These are phyloP conservation scores for Phytophthora lateralis DNA, from an alignment of 352 stramenopile species.

Conservation along the genomic window DNA sequence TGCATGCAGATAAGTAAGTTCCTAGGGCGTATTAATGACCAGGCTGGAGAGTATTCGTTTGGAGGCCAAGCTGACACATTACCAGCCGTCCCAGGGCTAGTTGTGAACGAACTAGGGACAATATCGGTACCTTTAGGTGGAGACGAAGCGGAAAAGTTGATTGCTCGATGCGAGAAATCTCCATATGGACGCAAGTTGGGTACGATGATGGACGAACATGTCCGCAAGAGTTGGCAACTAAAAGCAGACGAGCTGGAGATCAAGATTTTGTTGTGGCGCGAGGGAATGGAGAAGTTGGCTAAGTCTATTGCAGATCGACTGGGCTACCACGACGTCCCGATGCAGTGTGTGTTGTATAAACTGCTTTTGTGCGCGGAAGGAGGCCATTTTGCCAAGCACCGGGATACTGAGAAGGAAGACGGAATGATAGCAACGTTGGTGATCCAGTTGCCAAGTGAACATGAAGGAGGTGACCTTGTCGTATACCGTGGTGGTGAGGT, in stretches of 20 bases:
- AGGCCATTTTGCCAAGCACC: slow-evolving; percentile 43
- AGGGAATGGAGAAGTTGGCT: not conserved
- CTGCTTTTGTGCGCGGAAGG: slow-evolving; percentile 45
- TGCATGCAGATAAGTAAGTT: not conserved
- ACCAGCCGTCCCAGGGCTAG: not conserved
- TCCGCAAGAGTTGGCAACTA: slow-evolving; percentile 20
- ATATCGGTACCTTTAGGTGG: not conserved
- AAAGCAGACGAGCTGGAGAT: not conserved
- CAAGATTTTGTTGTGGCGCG: slow-evolving; percentile 1
- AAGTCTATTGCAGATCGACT: slow-evolving; percentile 5
- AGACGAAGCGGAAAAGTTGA: not conserved
- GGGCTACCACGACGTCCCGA: slow-evolving; percentile 2
- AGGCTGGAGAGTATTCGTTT: slow-evolving; percentile 2
- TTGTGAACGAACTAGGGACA: not conserved
- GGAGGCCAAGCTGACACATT: not conserved
- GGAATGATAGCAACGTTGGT: slow-evolving; percentile 59
- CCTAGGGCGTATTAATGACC: not conserved
- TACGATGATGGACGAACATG: slow-evolving; percentile 13
- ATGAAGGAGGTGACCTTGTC: slow-evolving; percentile 32
- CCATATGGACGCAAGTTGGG: slow-evolving; percentile 1
- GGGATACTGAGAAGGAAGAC: slow-evolving; percentile 52
- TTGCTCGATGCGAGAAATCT: not conserved
- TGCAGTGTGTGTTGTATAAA: slow-evolving; percentile 37
- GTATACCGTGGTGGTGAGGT: slow-evolving; percentile 12
- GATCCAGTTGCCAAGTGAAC: slow-evolving; percentile 39